Evolutionary conservation across 352 stramenopile species (phyloP).

Genomic region (Pythium brachiatum): DNA sequence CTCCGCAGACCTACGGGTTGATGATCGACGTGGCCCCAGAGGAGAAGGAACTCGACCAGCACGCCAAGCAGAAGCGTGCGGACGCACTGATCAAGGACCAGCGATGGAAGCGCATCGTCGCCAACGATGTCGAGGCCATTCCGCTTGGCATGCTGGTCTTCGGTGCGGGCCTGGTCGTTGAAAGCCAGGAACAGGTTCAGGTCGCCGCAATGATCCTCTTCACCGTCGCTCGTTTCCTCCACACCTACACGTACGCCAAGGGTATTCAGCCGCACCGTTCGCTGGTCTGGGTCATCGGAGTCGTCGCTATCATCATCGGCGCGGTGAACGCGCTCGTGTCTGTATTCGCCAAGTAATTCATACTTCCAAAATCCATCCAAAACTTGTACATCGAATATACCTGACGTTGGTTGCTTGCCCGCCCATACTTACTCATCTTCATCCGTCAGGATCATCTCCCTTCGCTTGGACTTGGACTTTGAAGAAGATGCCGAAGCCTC

Average conservation of each 20-base stretch:
- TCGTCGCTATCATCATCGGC: slow-evolving; percentile 16
- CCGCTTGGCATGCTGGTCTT: slow-evolving; percentile 52
- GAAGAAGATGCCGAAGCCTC: slow-evolving; percentile 7
- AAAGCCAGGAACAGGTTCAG: slow-evolving; percentile 32
- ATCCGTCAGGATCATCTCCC: slow-evolving; percentile 23
- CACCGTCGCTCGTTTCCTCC: slow-evolving; percentile 34
- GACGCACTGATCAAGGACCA: slow-evolving; percentile 25
- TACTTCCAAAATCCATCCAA: not conserved
- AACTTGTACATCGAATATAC: slow-evolving; percentile 5
- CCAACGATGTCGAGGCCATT: slow-evolving; percentile 62
- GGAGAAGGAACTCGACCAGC: slow-evolving; percentile 30
- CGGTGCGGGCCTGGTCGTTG: slow-evolving; percentile 33
- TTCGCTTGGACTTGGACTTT: slow-evolving; percentile 10
- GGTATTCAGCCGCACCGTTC: slow-evolving; percentile 27
- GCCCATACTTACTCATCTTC: slow-evolving; percentile 14
- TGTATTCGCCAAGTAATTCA: slow-evolving; percentile 20
- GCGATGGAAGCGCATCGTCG: slow-evolving; percentile 57
- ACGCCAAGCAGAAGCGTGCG: slow-evolving; percentile 19
- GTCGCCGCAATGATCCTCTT: slow-evolving; percentile 37
- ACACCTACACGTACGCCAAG: slow-evolving; percentile 47
- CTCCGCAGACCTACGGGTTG: slow-evolving; percentile 26
- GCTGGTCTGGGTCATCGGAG: slow-evolving; percentile 18
- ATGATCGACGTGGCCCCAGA: slow-evolving; percentile 28
- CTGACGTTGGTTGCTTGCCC: too few species aligned
- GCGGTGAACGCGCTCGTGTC: slow-evolving; percentile 22